Conservation (phyloP, 768 basidiomycete species). For the Lactarius hatsudake region DNA sequence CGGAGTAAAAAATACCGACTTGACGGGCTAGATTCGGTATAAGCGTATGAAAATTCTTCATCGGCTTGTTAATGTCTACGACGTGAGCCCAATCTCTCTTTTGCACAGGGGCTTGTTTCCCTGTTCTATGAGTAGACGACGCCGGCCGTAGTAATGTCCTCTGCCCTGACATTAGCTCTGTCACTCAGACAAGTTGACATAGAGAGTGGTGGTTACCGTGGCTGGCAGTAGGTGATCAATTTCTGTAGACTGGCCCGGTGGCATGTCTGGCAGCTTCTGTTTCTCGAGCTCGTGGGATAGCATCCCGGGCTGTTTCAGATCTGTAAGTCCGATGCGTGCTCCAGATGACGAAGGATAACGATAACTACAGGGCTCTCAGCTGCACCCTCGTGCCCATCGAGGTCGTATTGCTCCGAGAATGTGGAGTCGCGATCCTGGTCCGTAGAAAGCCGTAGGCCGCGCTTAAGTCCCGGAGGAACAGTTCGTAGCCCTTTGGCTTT, state of each 20-base stretch:
- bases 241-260: slow-evolving; percentile 37
- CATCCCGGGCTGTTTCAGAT: background rate
- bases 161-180: slow-evolving; percentile 36
- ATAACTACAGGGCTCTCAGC: slow-evolving; percentile 3
- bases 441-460: slow-evolving; percentile 72
- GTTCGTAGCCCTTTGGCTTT: slow-evolving; percentile 52
- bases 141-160: slow-evolving; percentile 57
- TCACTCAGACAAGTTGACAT: background rate
- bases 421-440: slow-evolving; percentile 51
- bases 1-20: slow-evolving; percentile 40
- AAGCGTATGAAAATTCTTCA: slow-evolving; percentile 85
- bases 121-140: slow-evolving; percentile 40
- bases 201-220: slow-evolving; percentile 29
- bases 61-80: slow-evolving; percentile 87
- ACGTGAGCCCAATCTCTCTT: slow-evolving; percentile 99
- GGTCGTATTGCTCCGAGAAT: slow-evolving; percentile 35
- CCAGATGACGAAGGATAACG: background rate
- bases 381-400: slow-evolving; percentile 5
- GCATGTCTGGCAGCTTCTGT: slow-evolving; percentile 27
- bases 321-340: background rate
- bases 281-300: slow-evolving; percentile 19
- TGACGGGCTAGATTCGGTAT: slow-evolving; percentile 97
- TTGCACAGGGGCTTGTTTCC: slow-evolving; percentile 48
- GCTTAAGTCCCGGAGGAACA: slow-evolving; percentile 77
- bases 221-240: slow-evolving; percentile 73